phyloP scores from a whole-genome alignment of 257 asterid genomes.

The Haberlea rhodopensis region DNA sequence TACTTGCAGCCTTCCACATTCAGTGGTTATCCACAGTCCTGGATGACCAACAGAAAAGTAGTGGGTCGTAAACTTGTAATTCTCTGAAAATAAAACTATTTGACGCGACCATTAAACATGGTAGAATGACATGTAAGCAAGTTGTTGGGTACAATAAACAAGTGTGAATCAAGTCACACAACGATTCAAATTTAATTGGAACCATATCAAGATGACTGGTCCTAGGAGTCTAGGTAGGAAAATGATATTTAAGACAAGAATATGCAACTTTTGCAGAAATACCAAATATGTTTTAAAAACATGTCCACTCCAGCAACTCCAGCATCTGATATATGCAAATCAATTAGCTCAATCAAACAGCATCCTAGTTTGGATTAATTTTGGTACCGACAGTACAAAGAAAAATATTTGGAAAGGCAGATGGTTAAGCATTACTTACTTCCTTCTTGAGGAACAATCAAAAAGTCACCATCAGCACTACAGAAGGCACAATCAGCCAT shows the following conservation, averaged over 20 bases:
- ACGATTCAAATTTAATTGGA: neutral
- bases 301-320: slow-evolving; percentile 10
- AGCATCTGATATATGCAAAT: neutral
- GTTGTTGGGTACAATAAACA: no score
- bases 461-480: slow-evolving; percentile 95
- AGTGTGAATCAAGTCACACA: slow-evolving; percentile 8
- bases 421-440: slow-evolving; percentile 50
- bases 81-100: slow-evolving; percentile 2
- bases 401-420: neutral
- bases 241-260: neutral
- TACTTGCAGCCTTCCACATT: slow-evolving; percentile 79
- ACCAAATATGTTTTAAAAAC: slow-evolving; percentile 5
- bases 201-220: slow-evolving; percentile 7
- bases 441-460: slow-evolving; percentile 95
- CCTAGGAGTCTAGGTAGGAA: slow-evolving; percentile 6
- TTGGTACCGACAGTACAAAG: slow-evolving; percentile 11
- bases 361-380: neutral
- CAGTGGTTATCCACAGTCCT: slow-evolving; percentile 93
- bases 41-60: slow-evolving; percentile 24
- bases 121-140: no score
- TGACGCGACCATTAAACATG: neutral
- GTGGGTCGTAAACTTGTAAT: slow-evolving; percentile 4
- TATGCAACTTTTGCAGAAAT: neutral
- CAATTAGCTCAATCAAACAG: slow-evolving; percentile 3
- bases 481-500: slow-evolving; percentile 93